A percentile compares a stretch with the other conserved stretches of the same genome.
phyloP scores from a whole-genome alignment of 2,329 filamentous ascomycete species.

The Penicillium thymicola region DNA sequence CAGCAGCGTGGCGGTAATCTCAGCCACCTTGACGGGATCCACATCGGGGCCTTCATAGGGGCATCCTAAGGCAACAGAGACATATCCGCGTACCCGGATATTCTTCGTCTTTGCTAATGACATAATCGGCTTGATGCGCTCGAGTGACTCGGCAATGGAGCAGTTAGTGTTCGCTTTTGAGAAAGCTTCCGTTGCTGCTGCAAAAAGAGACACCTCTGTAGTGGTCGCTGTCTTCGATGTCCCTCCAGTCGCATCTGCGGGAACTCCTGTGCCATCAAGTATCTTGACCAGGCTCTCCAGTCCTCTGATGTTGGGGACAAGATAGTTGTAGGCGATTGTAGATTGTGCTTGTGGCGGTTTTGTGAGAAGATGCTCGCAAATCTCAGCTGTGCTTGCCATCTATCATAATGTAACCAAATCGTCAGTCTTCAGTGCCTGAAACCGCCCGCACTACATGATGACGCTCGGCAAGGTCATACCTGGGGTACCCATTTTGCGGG shows the following conservation, averaged over 20 bases:
- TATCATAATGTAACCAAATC: constrained; percentile 24
- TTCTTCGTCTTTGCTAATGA: constrained; percentile 53
- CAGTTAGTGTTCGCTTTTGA: constrained; percentile 66
- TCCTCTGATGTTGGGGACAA: constrained; percentile 62
- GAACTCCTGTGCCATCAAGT: constrained; percentile 44
- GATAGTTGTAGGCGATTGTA: constrained; percentile 62
- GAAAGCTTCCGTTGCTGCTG: constrained; percentile 63
- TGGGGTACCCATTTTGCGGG: constrained; percentile 55
- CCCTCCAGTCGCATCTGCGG: constrained; percentile 28
- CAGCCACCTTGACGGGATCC: constrained; percentile 58
- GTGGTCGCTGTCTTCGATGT: constrained; percentile 35
- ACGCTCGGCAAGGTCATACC: constrained; percentile 31
- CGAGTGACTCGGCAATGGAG: constrained; percentile 59
- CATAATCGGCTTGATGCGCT: constrained; percentile 58
- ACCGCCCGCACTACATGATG: background rate
- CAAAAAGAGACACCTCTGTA: constrained; percentile 61
- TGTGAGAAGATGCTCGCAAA: constrained; percentile 54
- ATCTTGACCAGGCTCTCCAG: constrained; percentile 58
- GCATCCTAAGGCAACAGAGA: constrained; percentile 62
- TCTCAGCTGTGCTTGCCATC: constrained; percentile 64
- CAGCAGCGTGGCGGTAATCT: constrained; percentile 58
- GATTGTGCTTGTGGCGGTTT: constrained; percentile 49
- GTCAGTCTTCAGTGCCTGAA: background rate
- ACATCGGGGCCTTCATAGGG: constrained; percentile 64
- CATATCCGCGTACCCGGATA: constrained; percentile 61